A percentile compares a stretch with the other conserved stretches of the same genome.
phyloP scores from a whole-genome alignment of 208 protist genomes.

The Wallacemonas rigidus region DNA sequence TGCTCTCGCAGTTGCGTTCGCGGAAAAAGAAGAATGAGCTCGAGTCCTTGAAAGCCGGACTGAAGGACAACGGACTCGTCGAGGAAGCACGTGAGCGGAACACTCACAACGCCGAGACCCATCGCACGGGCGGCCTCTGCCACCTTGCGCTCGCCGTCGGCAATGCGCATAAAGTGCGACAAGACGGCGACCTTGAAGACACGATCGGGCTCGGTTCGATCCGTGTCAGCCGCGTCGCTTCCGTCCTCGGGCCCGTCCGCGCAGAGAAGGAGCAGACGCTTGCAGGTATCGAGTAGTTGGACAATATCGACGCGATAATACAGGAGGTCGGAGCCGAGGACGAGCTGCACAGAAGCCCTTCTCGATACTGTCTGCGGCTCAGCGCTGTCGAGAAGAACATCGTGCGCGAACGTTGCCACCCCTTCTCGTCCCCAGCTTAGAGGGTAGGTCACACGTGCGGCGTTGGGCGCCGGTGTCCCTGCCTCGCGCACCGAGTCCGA shows the following conservation, averaged over 20 bases:
- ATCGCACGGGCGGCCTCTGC: slow-evolving; percentile 29
- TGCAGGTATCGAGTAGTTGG: slow-evolving; percentile 42
- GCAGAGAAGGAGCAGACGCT: slow-evolving; percentile 23
- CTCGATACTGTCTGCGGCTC: background rate
- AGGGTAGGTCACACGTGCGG: slow-evolving; percentile 29
- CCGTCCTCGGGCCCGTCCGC: too few relatives aligned
- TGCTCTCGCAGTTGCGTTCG: too few relatives aligned
- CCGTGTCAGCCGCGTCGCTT: too few relatives aligned
- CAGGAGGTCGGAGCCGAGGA: slow-evolving; percentile 69
- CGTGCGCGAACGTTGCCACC: slow-evolving; percentile 15
- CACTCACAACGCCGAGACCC: slow-evolving; percentile 37
- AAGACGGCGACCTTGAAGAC: slow-evolving; percentile 31
- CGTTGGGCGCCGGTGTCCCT: background rate
- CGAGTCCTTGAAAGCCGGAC: slow-evolving; percentile 43
- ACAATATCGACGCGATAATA: slow-evolving; percentile 73
- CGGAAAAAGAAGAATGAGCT: slow-evolving; percentile 46
- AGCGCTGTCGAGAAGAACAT: background rate
- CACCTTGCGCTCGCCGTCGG: slow-evolving; percentile 42
- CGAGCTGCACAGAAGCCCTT: slow-evolving; percentile 17
- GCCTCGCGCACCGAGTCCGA: too few relatives aligned
- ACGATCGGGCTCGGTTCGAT: too few relatives aligned
- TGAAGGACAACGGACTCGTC: slow-evolving; percentile 15
- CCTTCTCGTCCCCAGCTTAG: slow-evolving; percentile 44
- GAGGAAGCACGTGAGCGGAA: slow-evolving; percentile 43
- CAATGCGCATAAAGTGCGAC: slow-evolving; percentile 64